Evolutionary conservation across 2,329 filamentous ascomycete species (phyloP), one percentile per base, ranked within the genome.

Genomic region (Exophiala viscosa): DNA sequence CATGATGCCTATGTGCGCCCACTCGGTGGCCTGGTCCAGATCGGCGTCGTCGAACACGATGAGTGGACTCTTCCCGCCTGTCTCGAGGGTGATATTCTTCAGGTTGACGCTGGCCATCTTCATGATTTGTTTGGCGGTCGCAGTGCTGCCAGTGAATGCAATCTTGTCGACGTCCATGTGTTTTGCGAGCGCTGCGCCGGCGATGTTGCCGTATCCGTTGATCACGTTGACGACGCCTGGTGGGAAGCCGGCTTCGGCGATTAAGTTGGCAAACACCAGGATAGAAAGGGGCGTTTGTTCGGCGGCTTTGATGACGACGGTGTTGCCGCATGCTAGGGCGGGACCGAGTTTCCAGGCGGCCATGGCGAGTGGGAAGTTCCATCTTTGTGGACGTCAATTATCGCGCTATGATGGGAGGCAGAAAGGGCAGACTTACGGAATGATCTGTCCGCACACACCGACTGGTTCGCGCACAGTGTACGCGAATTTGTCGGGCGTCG

Each of bases 401-500:
- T 6, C 6, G 20, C 20, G 20, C 3, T 23, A 23, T n/a, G 20
- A 3, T 3, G 6, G 23, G 8, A 28, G 23, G 8, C 5, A 28
- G 3, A 7, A 28, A 2, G 8, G 3, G 23, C 1, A 28, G 3
- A 28, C 23, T 2, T 28, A 28, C 23, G 23, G 23, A 28, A 28
- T 28, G 23, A 28, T 28, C 23, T 28, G 23, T 7, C 23, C 23
- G 8, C 23, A 28, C 23, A 28, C 23, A 1, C 23, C 23, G 23
- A 28, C 23, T 7, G 23, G 23, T 28, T 28, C 23, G 23, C 23
- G 23, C 23, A 28, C 23, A 28, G 23, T 28, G 23, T 28, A 95
- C 77, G 87, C 85, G 77, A 95, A 88, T 70, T 84, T 88, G 62
- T 90, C 86, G 50, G 82, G 80, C 64, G 80, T 76, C 62, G 89